Conservation (phyloP, 306 rosid genomes). For the Geum urbanum region DNA sequence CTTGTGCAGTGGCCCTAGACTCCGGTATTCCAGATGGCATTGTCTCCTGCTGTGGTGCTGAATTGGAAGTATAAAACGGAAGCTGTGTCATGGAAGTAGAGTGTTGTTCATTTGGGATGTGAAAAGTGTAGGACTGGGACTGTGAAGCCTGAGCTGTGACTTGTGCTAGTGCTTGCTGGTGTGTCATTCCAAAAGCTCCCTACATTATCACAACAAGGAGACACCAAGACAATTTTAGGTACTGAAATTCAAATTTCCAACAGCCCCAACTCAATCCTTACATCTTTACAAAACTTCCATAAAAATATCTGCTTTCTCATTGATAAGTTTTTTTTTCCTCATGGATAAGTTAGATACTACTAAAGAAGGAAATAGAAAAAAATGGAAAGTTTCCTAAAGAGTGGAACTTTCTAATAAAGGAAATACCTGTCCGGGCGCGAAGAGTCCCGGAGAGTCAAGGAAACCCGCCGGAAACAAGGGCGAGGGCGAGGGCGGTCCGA, state of each 20-base stretch:
- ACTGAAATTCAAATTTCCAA: neutral
- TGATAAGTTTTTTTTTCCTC: no score
- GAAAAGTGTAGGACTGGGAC: conserved; percentile 32
- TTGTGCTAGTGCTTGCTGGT: conserved; percentile 67
- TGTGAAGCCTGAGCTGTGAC: conserved; percentile 56
- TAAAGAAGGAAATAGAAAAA: neutral
- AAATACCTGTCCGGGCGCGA: conserved; percentile 60
- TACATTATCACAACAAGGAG: conserved; percentile 28
- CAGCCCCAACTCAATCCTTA: no score
- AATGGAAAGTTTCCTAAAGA: neutral
- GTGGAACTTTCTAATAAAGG: neutral
- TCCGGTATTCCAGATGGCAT: conserved; percentile 25
- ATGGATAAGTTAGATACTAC: neutral
- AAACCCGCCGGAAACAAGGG: conserved; percentile 30
- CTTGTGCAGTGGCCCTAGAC: conserved; percentile 22
- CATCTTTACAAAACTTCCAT: no score
- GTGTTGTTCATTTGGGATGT: conserved; percentile 36
- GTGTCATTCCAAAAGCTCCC: conserved; percentile 63
- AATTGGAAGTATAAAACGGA: conserved; percentile 27
- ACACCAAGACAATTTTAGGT: neutral
- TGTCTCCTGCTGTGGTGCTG: conserved; percentile 24
- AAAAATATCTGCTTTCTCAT: no score
- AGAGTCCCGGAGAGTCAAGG: conserved; percentile 41
- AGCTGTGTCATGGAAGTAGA: conserved; percentile 31
- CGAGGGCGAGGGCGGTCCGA: conserved; percentile 31